phyloP scores from a whole-genome alignment of 1,139 yeast genomes.

The Sugiyamaella castrensis region DNA sequence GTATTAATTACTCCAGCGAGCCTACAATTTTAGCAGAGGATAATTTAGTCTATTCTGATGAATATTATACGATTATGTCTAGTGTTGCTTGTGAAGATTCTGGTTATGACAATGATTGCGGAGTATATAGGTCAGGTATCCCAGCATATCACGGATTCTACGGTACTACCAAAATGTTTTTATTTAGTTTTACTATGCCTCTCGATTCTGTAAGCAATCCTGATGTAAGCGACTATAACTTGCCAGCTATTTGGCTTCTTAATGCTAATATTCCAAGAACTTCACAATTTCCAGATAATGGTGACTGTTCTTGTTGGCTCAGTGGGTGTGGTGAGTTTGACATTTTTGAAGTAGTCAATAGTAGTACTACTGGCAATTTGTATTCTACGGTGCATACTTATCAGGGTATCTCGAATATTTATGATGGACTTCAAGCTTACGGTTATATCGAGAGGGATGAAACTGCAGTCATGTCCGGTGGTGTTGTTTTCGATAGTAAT shows the following conservation, averaged over 20 bases:
- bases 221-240: constrained; percentile 58
- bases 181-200: constrained; percentile 91
- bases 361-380: constrained; percentile 67
- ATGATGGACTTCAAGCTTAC: constrained; percentile 67
- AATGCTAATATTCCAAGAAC: constrained; percentile 95
- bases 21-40: constrained; percentile 62
- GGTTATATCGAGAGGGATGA: constrained; percentile 86
- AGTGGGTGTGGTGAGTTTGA: constrained; percentile 97
- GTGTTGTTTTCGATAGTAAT: constrained; percentile 68
- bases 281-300: constrained; percentile 70
- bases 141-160: constrained; percentile 88
- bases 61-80: constrained; percentile 74
- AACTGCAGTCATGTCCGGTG: constrained; percentile 73
- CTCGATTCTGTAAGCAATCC: constrained; percentile 46
- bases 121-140: constrained; percentile 75
- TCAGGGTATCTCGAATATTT: constrained; percentile 59
- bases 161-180: constrained; percentile 70
- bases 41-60: constrained; percentile 62
- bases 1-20: constrained; percentile 57
- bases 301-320: constrained; percentile 87
- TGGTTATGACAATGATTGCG: constrained; percentile 65
- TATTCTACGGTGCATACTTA: constrained; percentile 82
- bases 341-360: constrained; percentile 71
- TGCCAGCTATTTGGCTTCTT: constrained; percentile 96
- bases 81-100: constrained; percentile 54